Evolutionary conservation across 306 rosid genomes (phyloP).

Genomic region (Trifolium repens): DNA sequence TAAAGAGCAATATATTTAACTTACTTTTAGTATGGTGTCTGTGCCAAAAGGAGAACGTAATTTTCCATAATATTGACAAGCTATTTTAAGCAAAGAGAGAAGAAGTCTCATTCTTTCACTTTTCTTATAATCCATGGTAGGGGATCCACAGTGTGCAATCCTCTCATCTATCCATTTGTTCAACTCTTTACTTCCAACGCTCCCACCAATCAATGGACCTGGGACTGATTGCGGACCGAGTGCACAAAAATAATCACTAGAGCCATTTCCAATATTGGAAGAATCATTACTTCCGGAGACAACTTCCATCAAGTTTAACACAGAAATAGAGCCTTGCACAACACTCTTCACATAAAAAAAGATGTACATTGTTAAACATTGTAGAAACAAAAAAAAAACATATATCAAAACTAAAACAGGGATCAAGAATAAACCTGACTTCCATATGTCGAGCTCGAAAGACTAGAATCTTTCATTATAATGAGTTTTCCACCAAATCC

Average conservation of each 20-base stretch:
- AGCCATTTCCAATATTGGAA: slow-evolving; percentile 51
- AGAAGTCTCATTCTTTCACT: slow-evolving; percentile 76
- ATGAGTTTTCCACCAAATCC: slow-evolving; percentile 95
- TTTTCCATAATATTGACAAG: slow-evolving; percentile 89
- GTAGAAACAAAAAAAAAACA: slow-evolving; percentile 34
- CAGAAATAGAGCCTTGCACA: slow-evolving; percentile 65
- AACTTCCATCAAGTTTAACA: slow-evolving; percentile 76
- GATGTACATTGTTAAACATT: slow-evolving; percentile 45
- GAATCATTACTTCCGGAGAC: slow-evolving; percentile 49
- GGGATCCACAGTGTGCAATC: slow-evolving; percentile 62
- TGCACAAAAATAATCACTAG: slow-evolving; percentile 63
- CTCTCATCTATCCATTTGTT: slow-evolving; percentile 88
- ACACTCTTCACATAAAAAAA: slow-evolving; percentile 56
- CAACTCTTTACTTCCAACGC: slow-evolving; percentile 85
- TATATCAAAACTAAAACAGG: slow-evolving; percentile 32
- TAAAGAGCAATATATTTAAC: slow-evolving; percentile 11
- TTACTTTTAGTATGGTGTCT: slow-evolving; percentile 63
- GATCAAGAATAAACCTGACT: slow-evolving; percentile 66
- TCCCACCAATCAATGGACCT: slow-evolving; percentile 91
- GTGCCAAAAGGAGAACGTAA: slow-evolving; percentile 92
- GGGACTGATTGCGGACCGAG: slow-evolving; percentile 84
- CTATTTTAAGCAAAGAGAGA: slow-evolving; percentile 84
- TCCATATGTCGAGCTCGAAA: slow-evolving; percentile 54
- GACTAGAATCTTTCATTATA: slow-evolving; percentile 66
- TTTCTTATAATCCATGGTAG: slow-evolving; percentile 67